A percentile compares a stretch with the other conserved stretches of the same genome.
Conservation (phyloP, 2,329 filamentous ascomycete genomes). For the Alternaria postmessia region DNA sequence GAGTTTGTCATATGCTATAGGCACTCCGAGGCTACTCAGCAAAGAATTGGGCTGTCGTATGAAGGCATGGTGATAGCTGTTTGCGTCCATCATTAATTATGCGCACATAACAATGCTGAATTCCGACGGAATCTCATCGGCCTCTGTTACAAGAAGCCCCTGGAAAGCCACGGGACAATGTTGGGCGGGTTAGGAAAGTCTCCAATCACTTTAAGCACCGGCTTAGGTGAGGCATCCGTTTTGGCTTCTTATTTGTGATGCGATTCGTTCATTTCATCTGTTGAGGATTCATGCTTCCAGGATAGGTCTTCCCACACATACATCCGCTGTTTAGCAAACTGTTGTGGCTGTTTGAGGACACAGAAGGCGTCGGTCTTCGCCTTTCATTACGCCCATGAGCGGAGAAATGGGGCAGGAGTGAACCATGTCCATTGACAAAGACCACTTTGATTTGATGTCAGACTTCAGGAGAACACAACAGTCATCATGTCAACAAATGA, state of each 20-base stretch:
- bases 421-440: not conserved
- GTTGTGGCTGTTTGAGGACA: not conserved
- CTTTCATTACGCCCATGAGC: not conserved
- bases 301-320: not conserved
- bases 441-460: not conserved
- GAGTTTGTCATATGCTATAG: too few species aligned
- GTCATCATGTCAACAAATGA: not conserved
- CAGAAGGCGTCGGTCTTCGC: not conserved
- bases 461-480: not conserved
- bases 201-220: accelerated
- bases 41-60: not conserved
- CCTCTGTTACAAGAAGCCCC: not conserved
- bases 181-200: accelerated
- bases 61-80: not conserved
- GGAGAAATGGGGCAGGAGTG: not conserved
- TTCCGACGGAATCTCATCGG: not conserved
- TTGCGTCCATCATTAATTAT: not conserved
- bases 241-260: not conserved
- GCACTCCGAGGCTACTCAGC: accelerated
- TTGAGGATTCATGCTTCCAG: not conserved
- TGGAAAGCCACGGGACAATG: not conserved
- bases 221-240: not conserved
- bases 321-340: too few species aligned
- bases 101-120: not conserved
- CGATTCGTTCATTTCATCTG: not conserved